Conservation (phyloP, 2,329 filamentous ascomycete species). For the Amauroascus verrucosus region DNA sequence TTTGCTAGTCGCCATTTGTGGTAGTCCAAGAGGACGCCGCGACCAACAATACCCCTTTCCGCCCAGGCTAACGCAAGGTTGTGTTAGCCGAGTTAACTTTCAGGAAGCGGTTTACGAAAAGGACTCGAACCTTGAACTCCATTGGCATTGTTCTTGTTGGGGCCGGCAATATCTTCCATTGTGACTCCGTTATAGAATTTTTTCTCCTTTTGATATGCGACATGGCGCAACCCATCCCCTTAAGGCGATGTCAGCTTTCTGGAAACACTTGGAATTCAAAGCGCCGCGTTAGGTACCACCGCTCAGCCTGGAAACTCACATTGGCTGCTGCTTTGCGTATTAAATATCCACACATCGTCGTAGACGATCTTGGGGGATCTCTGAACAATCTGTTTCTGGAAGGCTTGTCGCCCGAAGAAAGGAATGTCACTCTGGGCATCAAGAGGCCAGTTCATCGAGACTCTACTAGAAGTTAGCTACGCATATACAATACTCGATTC, state of each 20-base stretch:
- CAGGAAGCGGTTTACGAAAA: background rate
- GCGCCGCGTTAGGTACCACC: no score
- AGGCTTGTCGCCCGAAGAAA: conserved; percentile 47
- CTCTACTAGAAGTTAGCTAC: conserved; percentile 25
- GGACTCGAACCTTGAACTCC: conserved; percentile 37
- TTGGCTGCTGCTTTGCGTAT: conserved; percentile 49
- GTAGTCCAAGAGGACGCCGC: conserved; percentile 46
- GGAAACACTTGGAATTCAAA: no score
- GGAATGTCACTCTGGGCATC: conserved; percentile 44
- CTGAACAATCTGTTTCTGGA: conserved; percentile 45
- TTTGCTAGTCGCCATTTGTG: conserved; percentile 36
- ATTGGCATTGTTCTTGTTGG: conserved; percentile 37
- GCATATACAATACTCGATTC: background rate
- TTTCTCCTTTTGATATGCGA: conserved; percentile 31
- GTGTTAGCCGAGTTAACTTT: background rate
- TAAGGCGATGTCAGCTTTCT: background rate
- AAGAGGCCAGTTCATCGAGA: conserved; percentile 53
- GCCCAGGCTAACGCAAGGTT: conserved; percentile 7
- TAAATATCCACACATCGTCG: conserved; percentile 51
- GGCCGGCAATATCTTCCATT: conserved; percentile 38
- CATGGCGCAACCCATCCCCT: conserved; percentile 44
- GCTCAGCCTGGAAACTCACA: conserved; percentile 22
- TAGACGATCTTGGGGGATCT: conserved; percentile 47
- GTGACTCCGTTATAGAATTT: conserved; percentile 43
- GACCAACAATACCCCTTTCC: conserved; percentile 27